phyloP scores from a whole-genome alignment of 768 basidiomycete genomes.

The Cystofilobasidium capitatum region DNA sequence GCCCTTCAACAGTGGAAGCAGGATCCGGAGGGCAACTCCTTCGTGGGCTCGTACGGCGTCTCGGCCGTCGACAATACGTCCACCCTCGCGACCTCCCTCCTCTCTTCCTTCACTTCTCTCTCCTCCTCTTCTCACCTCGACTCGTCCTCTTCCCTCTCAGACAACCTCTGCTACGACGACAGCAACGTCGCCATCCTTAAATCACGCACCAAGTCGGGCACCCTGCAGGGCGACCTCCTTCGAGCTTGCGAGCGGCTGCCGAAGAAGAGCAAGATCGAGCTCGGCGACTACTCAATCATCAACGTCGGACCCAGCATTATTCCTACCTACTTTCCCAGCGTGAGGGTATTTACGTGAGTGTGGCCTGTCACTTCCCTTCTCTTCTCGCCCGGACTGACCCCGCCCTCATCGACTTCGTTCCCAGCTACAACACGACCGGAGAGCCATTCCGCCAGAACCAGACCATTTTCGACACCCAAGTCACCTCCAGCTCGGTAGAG shows the following conservation, averaged over 20 bases:
- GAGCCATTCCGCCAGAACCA: conserved; percentile 13
- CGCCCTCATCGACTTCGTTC: background rate
- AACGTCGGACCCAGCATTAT: conserved; percentile 75
- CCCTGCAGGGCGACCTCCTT: conserved; percentile 52
- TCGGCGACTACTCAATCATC: conserved; percentile 62
- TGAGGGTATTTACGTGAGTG: conserved; percentile 61
- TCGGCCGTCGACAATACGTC: background rate
- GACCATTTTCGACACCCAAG: background rate
- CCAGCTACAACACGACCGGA: conserved; percentile 55
- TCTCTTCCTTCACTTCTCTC: background rate
- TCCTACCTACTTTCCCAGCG: conserved; percentile 75
- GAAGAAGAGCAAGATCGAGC: conserved; percentile 43
- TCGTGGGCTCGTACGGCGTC: background rate
- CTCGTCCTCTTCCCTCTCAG: background rate
- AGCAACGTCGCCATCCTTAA: background rate
- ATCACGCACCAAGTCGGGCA: conserved; percentile 36
- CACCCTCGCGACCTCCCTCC: background rate
- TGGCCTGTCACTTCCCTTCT: background rate
- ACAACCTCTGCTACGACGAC: background rate
- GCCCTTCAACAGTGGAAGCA: background rate
- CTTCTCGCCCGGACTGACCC: background rate
- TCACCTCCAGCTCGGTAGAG: background rate
- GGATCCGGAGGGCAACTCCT: background rate
- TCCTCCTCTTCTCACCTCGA: background rate
- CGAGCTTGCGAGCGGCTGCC: conserved; percentile 55